Base-by-base conservation (phyloP, 148 eudicot species). In the Euryodendron excelsum region DNA sequence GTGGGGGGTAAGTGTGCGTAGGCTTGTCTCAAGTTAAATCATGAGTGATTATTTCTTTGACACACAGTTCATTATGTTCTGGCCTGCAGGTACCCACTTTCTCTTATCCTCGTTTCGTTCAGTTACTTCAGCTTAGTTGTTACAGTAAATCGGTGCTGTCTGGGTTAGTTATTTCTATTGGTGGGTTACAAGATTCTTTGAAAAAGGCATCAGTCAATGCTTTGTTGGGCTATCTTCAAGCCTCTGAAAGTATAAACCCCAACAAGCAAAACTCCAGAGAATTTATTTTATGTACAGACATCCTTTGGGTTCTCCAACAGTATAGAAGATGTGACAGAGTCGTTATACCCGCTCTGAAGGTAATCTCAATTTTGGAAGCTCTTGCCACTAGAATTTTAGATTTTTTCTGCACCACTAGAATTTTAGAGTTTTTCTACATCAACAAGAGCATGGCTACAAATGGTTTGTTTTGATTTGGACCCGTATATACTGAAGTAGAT, bases 151-250 rank as follows among this genome's bases (percentile, higher is more conserved):
- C 74, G 78, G 70, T 95, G 45, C 77, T 93, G 53, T 90, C 97
- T 25, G 99, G 99, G 67, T 78, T 93, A 80, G 93, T 93, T 84
- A 84, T 95, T 69, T 90, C 99, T 30, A 79, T 93, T 80, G 99
- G 97, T 66, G 99, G 99, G 63, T 80, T 95, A 72, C 97, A 93
- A 93, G 99, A 93, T 59, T 93, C 92, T 75, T 82, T 93, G 85
- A 86, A 84, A 77, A 95, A 89, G 84, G 91, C 93, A 79, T 90
- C 99, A 60, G 86, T 91, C 34, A 81, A 80, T 75, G 96, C 99
- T 82, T 91, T 95, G 80, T 71, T 91, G 58, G 97, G 88, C 36
- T 93, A 91, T 84, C 88, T 95, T 80, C 90, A 86, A 79, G 81
- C 61, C 14, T 70, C 79, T 58, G 84, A 81, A 70, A 74, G 76